A percentile compares a stretch with the other conserved stretches of the same genome.
These are phyloP conservation scores for Gaertneriomyces sp. DNA, from an alignment of 192 early-diverging fungal genomes.

Conservation along the genomic window DNA sequence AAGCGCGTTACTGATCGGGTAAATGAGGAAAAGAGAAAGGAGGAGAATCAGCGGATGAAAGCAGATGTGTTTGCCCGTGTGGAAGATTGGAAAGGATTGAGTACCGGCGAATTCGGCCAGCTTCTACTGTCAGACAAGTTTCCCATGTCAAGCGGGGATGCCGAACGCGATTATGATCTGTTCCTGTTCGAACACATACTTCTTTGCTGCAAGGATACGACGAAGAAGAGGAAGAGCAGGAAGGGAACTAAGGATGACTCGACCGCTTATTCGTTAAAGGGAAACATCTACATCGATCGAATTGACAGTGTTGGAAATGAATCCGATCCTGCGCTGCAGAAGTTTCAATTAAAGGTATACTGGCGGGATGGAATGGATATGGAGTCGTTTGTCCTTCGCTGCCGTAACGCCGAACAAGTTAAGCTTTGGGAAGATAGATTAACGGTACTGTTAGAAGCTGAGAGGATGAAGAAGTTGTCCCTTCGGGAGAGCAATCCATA, in stretches of 20 bases:
- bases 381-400: constrained; percentile 84
- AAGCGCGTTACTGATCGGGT: constrained; percentile 83
- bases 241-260: constrained; percentile 40
- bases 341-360: constrained; percentile 63
- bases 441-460: constrained; percentile 50
- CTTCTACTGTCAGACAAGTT: constrained; percentile 86
- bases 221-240: constrained; percentile 42
- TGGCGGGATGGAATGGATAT: constrained; percentile 76
- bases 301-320: constrained; percentile 72
- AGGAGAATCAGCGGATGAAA: constrained; percentile 81
- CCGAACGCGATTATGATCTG: constrained; percentile 77
- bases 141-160: constrained; percentile 72
- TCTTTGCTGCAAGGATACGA: constrained; percentile 86
- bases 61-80: constrained; percentile 77
- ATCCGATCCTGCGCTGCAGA: constrained; percentile 31
- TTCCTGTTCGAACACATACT: constrained; percentile 93
- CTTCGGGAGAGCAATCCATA: constrained; percentile 18
- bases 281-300: constrained; percentile 79
- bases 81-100: constrained; percentile 89
- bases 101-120: constrained; percentile 70
- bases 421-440: constrained; percentile 81
- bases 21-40: constrained; percentile 86
- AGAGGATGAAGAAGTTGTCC: constrained; percentile 24
- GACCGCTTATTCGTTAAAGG: constrained; percentile 58
- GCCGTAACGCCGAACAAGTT: constrained; percentile 89